Evolutionary conservation across 2,329 filamentous ascomycete species (phyloP).

Genomic region (Epichloe sylvatica): DNA sequence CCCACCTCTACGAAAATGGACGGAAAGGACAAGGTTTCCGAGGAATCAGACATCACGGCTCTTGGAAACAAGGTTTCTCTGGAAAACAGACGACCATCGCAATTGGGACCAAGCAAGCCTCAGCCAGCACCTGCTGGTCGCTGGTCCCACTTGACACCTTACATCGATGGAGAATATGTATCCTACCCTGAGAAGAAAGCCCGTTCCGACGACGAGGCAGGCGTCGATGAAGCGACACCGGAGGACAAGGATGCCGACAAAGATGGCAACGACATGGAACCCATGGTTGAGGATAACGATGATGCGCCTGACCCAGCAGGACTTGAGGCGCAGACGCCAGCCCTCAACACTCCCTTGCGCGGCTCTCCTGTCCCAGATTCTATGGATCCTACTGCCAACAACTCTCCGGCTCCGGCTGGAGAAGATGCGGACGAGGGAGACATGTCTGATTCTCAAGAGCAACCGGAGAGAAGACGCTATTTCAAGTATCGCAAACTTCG

Average conservation of each 20-base stretch:
- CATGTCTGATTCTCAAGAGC: constrained; percentile 21
- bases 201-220: constrained; percentile 18
- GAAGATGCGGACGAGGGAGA: constrained; percentile 25
- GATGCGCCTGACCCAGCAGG: constrained; percentile 17
- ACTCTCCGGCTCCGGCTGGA: constrained; percentile 23
- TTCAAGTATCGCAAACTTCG: constrained; percentile 38
- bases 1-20: background rate
- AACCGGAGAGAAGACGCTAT: constrained; percentile 14
- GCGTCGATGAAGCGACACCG: constrained; percentile 16
- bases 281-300: constrained; percentile 20
- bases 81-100: constrained; percentile 1
- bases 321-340: constrained; percentile 22
- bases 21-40: background rate
- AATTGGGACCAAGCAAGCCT: constrained; percentile 9
- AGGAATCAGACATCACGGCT: background rate
- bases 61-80: background rate
- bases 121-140: constrained; percentile 19
- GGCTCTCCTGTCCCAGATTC: constrained; percentile 27
- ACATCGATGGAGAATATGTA: constrained; percentile 24
- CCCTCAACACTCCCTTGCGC: constrained; percentile 24
- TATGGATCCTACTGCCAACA: constrained; percentile 22
- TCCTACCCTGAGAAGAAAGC: constrained; percentile 26
- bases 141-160: constrained; percentile 27
- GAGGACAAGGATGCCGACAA: constrained; percentile 20
- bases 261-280: constrained; percentile 15